A percentile compares a stretch with the other conserved stretches of the same genome.
These are phyloP conservation scores for Botrytis byssoidea DNA, from an alignment of 2,329 filamentous ascomycete genomes.

Conservation along the genomic window DNA sequence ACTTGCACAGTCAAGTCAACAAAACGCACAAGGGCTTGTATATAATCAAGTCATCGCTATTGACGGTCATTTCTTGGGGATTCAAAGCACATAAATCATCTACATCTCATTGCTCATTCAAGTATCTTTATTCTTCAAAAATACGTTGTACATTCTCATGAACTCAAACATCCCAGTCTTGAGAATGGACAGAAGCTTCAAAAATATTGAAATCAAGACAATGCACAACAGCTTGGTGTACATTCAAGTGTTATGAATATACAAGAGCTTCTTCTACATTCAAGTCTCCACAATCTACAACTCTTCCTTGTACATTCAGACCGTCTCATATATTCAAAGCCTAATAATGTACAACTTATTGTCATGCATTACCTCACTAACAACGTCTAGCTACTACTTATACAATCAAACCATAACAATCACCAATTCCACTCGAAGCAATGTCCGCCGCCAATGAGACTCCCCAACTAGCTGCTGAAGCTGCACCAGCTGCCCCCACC, in stretches of 20 bases:
- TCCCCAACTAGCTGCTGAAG: neutral
- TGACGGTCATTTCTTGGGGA: neutral
- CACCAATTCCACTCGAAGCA: neutral
- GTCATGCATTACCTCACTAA: neutral
- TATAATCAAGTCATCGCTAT: neutral
- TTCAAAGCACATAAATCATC: neutral
- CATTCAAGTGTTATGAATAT: neutral
- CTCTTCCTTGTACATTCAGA: neutral
- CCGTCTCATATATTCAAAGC: neutral
- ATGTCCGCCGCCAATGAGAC: neutral
- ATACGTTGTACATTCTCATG: neutral
- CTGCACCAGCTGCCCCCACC: neutral
- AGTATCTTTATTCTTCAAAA: neutral
- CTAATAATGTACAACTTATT: neutral
- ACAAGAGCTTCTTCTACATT: neutral
- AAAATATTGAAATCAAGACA: neutral
- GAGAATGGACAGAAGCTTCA: neutral
- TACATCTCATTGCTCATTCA: neutral
- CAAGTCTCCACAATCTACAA: neutral
- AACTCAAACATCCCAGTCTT: neutral
- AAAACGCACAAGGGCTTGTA: neutral
- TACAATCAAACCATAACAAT: neutral
- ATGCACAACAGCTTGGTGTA: neutral
- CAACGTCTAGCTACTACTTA: neutral
- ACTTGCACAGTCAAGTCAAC: neutral